A percentile compares a stretch with the other conserved stretches of the same genome.
Evolutionary conservation across 2,329 filamentous ascomycete species (phyloP).

Genomic region (Fusarium sp.): DNA sequence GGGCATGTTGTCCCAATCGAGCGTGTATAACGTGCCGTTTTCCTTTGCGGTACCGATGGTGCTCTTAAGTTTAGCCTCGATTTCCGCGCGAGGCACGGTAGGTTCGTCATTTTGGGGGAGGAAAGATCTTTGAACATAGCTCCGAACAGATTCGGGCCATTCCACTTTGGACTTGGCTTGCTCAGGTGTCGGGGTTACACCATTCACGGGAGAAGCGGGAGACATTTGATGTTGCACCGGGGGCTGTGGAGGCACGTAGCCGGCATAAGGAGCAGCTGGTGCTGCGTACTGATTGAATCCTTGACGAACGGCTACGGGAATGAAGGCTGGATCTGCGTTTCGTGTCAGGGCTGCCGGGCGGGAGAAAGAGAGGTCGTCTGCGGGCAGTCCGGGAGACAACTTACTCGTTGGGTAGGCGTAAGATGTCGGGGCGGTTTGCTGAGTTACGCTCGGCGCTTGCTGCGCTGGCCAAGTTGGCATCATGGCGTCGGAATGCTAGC

Average conservation of each 20-base stretch:
- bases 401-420: constrained; percentile 53
- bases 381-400: constrained; percentile 28
- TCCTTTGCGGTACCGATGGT: constrained; percentile 87
- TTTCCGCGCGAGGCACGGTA: constrained; percentile 71
- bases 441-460: constrained; percentile 53
- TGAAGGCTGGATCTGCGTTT: constrained; percentile 64
- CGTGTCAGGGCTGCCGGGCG: constrained; percentile 35
- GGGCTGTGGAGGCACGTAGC: constrained; percentile 44
- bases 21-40: constrained; percentile 72
- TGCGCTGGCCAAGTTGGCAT: constrained; percentile 52
- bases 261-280: constrained; percentile 48
- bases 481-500: constrained; percentile 42
- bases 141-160: constrained; percentile 84
- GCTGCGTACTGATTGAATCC: constrained; percentile 60
- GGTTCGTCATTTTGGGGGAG: constrained; percentile 74
- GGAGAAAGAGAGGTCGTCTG: not conserved
- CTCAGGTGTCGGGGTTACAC: constrained; percentile 44
- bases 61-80: constrained; percentile 85
- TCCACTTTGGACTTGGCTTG: constrained; percentile 70
- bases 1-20: constrained; percentile 85
- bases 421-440: constrained; percentile 46
- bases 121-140: constrained; percentile 91
- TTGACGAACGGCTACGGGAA: constrained; percentile 69
- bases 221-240: constrained; percentile 40
- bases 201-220: constrained; percentile 38